Conservation (phyloP, 306 rosid genomes). For the Purshia tridentata region DNA sequence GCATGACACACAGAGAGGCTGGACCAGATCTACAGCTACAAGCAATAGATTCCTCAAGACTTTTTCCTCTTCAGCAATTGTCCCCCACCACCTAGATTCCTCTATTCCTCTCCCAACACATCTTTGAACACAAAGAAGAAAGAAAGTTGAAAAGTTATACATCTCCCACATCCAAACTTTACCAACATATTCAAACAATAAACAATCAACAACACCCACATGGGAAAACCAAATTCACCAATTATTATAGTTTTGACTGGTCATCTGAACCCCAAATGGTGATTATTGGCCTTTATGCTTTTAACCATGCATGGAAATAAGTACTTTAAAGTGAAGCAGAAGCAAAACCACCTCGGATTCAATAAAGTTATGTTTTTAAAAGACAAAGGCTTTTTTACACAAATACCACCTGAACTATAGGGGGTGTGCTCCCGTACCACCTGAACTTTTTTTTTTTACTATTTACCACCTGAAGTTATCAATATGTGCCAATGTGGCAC, state of each 20-base stretch:
- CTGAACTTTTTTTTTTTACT: no score
- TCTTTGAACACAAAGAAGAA: constrained; percentile 17
- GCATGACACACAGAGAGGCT: constrained; percentile 20
- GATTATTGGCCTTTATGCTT: constrained; percentile 36
- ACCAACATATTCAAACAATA: constrained; percentile 8
- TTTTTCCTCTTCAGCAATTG: constrained; percentile 32
- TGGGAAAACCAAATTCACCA: constrained; percentile 34
- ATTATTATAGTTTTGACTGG: constrained; percentile 44
- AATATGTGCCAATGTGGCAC: no score
- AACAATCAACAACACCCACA: constrained; percentile 21
- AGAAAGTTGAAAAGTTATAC: constrained; percentile 11
- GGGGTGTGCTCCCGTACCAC: no score
- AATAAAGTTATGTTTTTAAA: constrained; percentile 21
- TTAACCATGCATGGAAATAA: constrained; percentile 42
- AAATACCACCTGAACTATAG: no score
- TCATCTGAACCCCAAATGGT: constrained; percentile 58
- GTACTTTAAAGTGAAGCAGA: constrained; percentile 32
- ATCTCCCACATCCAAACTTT: constrained; percentile 20
- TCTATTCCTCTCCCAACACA: constrained; percentile 35
- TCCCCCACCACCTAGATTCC: constrained; percentile 41
- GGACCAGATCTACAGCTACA: constrained; percentile 49
- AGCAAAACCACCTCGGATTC: constrained; percentile 59
- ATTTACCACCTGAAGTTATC: no score
- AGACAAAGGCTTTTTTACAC: no score
- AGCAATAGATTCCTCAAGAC: constrained; percentile 30